Base-by-base conservation (phyloP, 139 green algal species). In the Gonium pectorale region DNA sequence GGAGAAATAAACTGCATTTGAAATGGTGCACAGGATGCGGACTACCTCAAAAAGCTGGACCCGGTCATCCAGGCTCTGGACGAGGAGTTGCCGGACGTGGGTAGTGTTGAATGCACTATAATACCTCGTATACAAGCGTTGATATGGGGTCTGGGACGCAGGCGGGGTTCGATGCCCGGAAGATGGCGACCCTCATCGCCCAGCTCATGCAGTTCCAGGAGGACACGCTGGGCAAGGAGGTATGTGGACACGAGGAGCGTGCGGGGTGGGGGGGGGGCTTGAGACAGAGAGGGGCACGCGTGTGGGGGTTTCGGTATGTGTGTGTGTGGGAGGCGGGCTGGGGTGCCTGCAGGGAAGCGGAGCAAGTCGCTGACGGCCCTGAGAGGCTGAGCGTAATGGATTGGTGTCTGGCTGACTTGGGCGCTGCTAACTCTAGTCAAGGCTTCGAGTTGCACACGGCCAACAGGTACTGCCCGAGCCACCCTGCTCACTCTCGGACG, bases 131-230 rank as follows among this genome's bases (percentile, higher is more conserved):
- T 40, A 8, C 27, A n/a, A n/a, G n/a, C 35, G 33, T 5, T 26
- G 38, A 17, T 22, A 3, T 43, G 38, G 22, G 19, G 40, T 37
- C 24, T 51, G 3, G 67, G 3, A 5, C 40, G 46, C 31, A 83
- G 77, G 62, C 86, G 40, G 92, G 88, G 41, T 96, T 92, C 66
- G 95, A 98, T 79, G 70, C 71, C 13, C 90, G 86, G 64, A 81
- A 37, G 41, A 67, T 97, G 44, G 90, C 79, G 1, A 29, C 78
- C 9, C 74, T 95, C 38, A 40, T 97, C 7, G 86, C 86, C 27
- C 89, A 94, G 49, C 80, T 97, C n/a, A 81, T 92, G 74, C 92
- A 98, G 83, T 98, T 98, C 63, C 90, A 94, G 90, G 95, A 98
- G 88, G 91, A 94, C 41, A 92, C 92, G 5, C 86, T 97, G 79